Base-by-base conservation (phyloP, 2,329 filamentous ascomycete genomes). In the Hypoxylon rubiginosum region DNA sequence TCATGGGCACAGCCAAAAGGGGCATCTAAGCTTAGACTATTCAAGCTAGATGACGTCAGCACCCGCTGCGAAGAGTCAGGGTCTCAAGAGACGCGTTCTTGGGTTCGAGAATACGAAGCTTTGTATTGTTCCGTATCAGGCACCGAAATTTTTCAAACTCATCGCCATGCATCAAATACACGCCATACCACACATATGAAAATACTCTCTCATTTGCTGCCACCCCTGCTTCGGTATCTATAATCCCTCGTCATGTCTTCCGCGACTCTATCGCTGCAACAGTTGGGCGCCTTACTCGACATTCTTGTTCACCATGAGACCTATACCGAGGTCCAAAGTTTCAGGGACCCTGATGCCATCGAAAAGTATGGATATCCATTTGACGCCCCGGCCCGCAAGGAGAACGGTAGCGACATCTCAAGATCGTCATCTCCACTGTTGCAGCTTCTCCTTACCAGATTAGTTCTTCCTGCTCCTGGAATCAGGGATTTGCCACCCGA, bases 361-460 rank as follows among this genome's bases (percentile, higher is more conserved):
- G 82, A 85, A 63, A 78, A 83, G 21, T 94, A 93, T 80, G 92
- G 92, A 13, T 88, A 86, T 67, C 92, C 92, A 0, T 94, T 94
- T 77, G 79, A 76, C 58, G 32, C 74, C 66, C 26, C 68, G 68
- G 52, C 52, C 15, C 67, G 66, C 30, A 55, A 66, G 13, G 52
- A 76, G 48, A 58, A 74, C 41, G 58, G 76, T n/a, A 66, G 73
- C 54, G 67, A 76, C 19, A 58, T 77, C 26, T 59, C 71, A 60
- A 66, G 73, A 11, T 87, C 87, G 7, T 83, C 85, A 0, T 84
- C 88, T 1, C 92, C 92, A 1, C 77, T 93, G 50, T 81, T 94
- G 49, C 91, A 94, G 73, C 84, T 85, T 13, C 83, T 95, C 49
- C 82, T 94, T 51, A 86, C 85, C 17, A 87, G 85, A 60, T 87